phyloP scores from a whole-genome alignment of 768 basidiomycete genomes.

The Rhizopogon roseolus region DNA sequence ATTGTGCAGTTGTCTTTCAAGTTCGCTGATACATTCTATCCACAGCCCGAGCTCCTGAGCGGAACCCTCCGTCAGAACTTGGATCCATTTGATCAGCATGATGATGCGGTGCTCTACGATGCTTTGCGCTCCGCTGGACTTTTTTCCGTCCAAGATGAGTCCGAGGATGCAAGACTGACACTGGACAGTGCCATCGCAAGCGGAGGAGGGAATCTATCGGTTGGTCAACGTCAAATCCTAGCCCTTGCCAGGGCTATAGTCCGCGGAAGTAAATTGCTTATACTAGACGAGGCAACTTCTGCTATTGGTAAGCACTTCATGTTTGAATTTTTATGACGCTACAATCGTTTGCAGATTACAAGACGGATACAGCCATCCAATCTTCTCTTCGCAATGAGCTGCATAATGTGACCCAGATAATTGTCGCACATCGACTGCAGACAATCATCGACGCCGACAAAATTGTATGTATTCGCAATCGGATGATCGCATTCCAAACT shows the following conservation, averaged over 20 bases:
- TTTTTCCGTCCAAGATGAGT: slow-evolving; percentile 33
- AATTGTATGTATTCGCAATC: slow-evolving; percentile 31
- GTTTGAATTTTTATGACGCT: neutral
- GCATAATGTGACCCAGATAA: slow-evolving; percentile 45
- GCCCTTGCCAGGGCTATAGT: slow-evolving; percentile 58
- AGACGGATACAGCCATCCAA: slow-evolving; percentile 56
- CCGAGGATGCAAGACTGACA: slow-evolving; percentile 32
- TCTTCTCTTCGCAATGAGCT: slow-evolving; percentile 45
- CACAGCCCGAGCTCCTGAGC: slow-evolving; percentile 44
- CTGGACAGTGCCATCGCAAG: slow-evolving; percentile 41
- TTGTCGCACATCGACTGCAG: slow-evolving; percentile 53
- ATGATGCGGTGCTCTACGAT: slow-evolving; percentile 47
- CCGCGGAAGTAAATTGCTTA: slow-evolving; percentile 49
- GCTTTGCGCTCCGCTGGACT: slow-evolving; percentile 46
- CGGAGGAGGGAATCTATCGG: slow-evolving; percentile 43
- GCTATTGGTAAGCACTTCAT: neutral
- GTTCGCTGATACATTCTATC: neutral
- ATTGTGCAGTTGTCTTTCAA: neutral
- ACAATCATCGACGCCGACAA: slow-evolving; percentile 63
- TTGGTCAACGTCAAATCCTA: slow-evolving; percentile 59
- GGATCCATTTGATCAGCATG: slow-evolving; percentile 55
- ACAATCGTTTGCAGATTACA: slow-evolving; percentile 36
- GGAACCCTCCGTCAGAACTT: slow-evolving; percentile 55
- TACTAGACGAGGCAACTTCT: slow-evolving; percentile 48
- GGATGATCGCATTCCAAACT: slow-evolving; percentile 1